phyloP scores from a whole-genome alignment of 192 early-diverging fungal genomes.

The Backusella sp. region DNA sequence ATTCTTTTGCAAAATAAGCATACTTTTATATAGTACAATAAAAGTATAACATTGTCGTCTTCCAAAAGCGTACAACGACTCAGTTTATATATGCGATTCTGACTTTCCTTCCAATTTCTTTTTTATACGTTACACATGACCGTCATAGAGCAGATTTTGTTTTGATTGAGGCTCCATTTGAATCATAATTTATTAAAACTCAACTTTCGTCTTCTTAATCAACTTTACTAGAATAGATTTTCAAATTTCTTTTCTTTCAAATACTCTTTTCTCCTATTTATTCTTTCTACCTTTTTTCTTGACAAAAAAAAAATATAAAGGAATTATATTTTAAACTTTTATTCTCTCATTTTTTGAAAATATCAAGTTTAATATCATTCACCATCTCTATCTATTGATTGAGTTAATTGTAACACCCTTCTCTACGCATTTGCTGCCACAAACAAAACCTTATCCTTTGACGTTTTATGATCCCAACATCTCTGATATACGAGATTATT shows the following conservation, averaged over 20 bases:
- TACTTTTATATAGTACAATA: conserved; percentile 5
- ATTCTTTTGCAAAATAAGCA: conserved; percentile 8
- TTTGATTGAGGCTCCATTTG: conserved; percentile 14
- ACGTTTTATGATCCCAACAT: conserved; percentile 19
- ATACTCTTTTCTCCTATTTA: conserved; percentile 1
- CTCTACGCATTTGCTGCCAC: background rate
- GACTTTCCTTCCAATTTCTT: conserved; percentile 1
- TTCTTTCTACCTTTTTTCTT: background rate
- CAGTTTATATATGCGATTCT: background rate
- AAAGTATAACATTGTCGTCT: background rate
- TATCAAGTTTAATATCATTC: background rate
- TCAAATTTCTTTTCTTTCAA: background rate
- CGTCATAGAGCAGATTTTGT: conserved; percentile 11
- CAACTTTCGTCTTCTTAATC: background rate
- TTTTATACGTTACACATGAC: conserved; percentile 5
- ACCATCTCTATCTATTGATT: conserved; percentile 3
- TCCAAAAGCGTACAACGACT: background rate
- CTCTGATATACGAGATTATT: conserved; percentile 13
- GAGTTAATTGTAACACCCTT: conserved; percentile 7
- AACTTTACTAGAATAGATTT: background rate
- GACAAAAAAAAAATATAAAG: background rate
- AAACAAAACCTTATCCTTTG: conserved; percentile 9
- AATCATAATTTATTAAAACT: conserved; percentile 15
- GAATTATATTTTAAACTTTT: background rate
- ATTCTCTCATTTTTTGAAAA: background rate